Evolutionary conservation across 2,329 filamentous ascomycete genomes (phyloP).

Genomic region (Penicillium sp.): DNA sequence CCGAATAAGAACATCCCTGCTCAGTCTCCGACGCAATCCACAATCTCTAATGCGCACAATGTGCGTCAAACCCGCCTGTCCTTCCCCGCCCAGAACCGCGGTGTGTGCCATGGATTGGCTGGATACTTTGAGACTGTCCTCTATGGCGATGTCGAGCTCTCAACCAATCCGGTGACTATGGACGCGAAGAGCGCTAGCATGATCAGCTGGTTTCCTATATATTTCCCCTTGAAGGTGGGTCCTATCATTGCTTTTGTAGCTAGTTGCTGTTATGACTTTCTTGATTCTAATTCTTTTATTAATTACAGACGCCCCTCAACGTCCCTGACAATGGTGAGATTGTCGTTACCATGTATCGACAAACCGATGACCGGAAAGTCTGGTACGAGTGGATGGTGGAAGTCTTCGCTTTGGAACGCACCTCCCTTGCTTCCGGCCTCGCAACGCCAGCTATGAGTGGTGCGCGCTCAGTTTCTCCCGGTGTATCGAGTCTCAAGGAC

Average conservation of each 20-base stretch:
- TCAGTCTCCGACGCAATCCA: conserved; percentile 30
- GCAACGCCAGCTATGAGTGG: conserved; percentile 31
- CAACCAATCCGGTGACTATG: conserved; percentile 87
- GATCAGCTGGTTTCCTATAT: conserved; percentile 99
- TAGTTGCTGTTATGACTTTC: background rate
- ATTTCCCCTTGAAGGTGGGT: conserved; percentile 86
- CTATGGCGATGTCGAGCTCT: conserved; percentile 79
- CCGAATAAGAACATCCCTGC: conserved; percentile 38
- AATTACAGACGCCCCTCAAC: conserved; percentile 68
- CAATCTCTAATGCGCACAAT: conserved; percentile 85
- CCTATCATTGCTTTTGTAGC: background rate
- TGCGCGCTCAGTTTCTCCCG: conserved; percentile 25
- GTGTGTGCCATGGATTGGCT: conserved; percentile 82
- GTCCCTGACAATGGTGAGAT: conserved; percentile 80
- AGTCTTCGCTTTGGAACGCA: conserved; percentile 55
- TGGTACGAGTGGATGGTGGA: conserved; percentile 99
- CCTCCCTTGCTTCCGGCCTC: conserved; percentile 9
- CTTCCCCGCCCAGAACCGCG: conserved; percentile 73
- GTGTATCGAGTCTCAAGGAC: conserved; percentile 19
- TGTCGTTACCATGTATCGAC: conserved; percentile 89
- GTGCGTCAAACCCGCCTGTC: conserved; percentile 70
- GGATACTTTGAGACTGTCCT: conserved; percentile 98
- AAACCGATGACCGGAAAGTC: conserved; percentile 90
- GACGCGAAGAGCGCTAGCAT: conserved; percentile 91
- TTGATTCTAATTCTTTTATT: background rate